A percentile compares a stretch with the other conserved stretches of the same genome.
phyloP scores from a whole-genome alignment of 306 rosid genomes.

The Acacia confusa region DNA sequence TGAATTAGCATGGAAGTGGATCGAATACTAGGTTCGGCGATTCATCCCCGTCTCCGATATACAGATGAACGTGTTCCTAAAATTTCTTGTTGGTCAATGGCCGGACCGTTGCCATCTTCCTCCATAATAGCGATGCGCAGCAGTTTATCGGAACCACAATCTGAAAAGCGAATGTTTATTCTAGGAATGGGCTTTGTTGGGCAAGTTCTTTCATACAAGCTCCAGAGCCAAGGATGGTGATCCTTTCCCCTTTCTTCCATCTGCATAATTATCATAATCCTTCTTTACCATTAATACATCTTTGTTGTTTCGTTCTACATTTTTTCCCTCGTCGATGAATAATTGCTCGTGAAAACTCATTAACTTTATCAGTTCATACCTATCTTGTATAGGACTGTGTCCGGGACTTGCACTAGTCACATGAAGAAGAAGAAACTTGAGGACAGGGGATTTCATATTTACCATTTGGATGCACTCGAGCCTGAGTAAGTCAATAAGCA shows the following conservation, averaged over 20 bases:
- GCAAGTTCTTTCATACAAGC: constrained; percentile 55
- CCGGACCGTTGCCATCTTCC: constrained; percentile 8
- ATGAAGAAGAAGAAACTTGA: constrained; percentile 68
- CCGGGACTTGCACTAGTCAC: constrained; percentile 72
- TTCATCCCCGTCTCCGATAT: constrained; percentile 19
- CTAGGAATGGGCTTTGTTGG: constrained; percentile 81
- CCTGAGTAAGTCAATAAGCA: constrained; percentile 55
- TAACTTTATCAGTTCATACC: constrained; percentile 2
- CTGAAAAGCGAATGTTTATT: constrained; percentile 59
- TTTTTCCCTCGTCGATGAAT: not conserved
- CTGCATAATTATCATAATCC: not conserved
- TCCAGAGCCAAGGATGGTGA: constrained; percentile 78
- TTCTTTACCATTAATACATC: not conserved
- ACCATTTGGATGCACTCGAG: constrained; percentile 66
- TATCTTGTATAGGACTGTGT: constrained; percentile 45
- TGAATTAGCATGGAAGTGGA: constrained; percentile 29
- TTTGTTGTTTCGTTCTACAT: not conserved
- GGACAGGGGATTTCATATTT: constrained; percentile 64
- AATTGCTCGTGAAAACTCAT: not conserved
- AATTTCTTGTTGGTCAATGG: constrained; percentile 4
- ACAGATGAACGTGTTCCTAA: constrained; percentile 16
- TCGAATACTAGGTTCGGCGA: constrained; percentile 12
- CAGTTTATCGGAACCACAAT: constrained; percentile 13
- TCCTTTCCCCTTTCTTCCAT: not conserved
- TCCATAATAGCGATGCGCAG: not conserved